These are phyloP conservation scores for Xylaria palmicola DNA, from an alignment of 495 filamentous ascomycete species.

Conservation along the genomic window DNA sequence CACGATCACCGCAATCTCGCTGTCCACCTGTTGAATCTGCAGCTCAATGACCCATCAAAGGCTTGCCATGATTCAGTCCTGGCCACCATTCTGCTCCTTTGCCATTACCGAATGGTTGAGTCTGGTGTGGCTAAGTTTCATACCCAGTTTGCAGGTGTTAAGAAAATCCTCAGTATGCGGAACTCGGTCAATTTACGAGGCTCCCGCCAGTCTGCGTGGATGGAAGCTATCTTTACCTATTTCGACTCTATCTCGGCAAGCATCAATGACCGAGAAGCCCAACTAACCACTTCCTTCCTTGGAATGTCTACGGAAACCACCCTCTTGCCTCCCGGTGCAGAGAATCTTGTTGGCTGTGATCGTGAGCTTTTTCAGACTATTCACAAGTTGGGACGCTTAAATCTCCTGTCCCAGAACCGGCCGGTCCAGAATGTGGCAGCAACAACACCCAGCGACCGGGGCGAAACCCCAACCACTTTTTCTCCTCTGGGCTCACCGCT, in stretches of 20 bases:
- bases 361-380: conserved; percentile 75
- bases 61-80: conserved; percentile 84
- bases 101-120: conserved; percentile 91
- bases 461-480: conserved; percentile 25
- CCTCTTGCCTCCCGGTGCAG: conserved; percentile 53
- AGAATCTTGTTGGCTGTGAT: conserved; percentile 88
- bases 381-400: conserved; percentile 76
- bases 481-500: conserved; percentile 42
- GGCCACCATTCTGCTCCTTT: conserved; percentile 83
- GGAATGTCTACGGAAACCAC: conserved; percentile 69
- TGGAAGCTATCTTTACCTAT: conserved; percentile 95
- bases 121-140: conserved; percentile 89
- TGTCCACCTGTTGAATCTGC: conserved; percentile 77
- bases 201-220: conserved; percentile 72
- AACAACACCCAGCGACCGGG: conserved; percentile 28
- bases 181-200: conserved; percentile 64
- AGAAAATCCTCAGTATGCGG: conserved; percentile 83
- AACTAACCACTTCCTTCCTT: conserved; percentile 67
- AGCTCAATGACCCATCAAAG: conserved; percentile 70
- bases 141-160: conserved; percentile 91
- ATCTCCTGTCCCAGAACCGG: conserved; percentile 80
- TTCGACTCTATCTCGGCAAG: conserved; percentile 92
- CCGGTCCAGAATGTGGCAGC: conserved; percentile 43
- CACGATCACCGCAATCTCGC: conserved; percentile 77
- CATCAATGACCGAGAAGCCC: conserved; percentile 89